Evolutionary conservation across 1,284 basidiomycete genomes (phyloP).

Genomic region (Neonothopanus nambi): DNA sequence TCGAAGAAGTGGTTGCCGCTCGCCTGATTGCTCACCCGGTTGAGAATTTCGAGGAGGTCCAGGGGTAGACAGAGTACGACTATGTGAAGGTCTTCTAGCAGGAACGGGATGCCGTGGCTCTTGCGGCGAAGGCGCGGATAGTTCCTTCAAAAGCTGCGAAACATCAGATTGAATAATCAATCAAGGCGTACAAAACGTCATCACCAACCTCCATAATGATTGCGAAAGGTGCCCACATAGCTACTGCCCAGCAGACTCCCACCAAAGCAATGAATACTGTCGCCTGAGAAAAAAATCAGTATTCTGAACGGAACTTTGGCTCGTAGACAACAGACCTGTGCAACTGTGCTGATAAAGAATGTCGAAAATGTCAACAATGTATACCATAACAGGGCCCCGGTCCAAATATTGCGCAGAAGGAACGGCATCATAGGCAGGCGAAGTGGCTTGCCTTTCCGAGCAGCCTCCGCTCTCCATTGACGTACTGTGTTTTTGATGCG

Average conservation of each 20-base stretch:
- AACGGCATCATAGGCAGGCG: constrained; percentile 84
- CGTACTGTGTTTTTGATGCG: constrained; percentile 71
- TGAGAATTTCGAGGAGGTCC: constrained; percentile 17
- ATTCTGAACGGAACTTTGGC: constrained; percentile 1
- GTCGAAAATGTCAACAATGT: constrained; percentile 77
- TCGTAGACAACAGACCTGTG: constrained; percentile 49
- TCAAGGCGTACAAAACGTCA: neutral
- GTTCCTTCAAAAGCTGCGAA: constrained; percentile 28
- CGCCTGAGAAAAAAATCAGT: constrained; percentile 46
- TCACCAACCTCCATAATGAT: constrained; percentile 87
- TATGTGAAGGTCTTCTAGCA: constrained; percentile 16
- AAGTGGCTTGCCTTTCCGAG: constrained; percentile 67
- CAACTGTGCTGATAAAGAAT: constrained; percentile 79
- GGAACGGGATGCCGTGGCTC: constrained; percentile 22
- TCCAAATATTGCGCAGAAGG: constrained; percentile 91
- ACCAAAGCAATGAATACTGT: constrained; percentile 80
- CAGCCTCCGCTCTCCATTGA: constrained; percentile 82
- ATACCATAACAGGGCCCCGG: constrained; percentile 80
- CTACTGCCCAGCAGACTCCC: constrained; percentile 93
- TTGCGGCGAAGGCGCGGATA: too few relatives aligned
- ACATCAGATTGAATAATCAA: constrained; percentile 28
- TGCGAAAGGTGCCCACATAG: constrained; percentile 89
- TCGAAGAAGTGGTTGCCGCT: constrained; percentile 63
- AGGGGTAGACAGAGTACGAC: constrained; percentile 20
- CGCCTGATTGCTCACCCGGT: too few relatives aligned